Base-by-base conservation (phyloP, 148 eudicot species). In the Euryodendron excelsum region DNA sequence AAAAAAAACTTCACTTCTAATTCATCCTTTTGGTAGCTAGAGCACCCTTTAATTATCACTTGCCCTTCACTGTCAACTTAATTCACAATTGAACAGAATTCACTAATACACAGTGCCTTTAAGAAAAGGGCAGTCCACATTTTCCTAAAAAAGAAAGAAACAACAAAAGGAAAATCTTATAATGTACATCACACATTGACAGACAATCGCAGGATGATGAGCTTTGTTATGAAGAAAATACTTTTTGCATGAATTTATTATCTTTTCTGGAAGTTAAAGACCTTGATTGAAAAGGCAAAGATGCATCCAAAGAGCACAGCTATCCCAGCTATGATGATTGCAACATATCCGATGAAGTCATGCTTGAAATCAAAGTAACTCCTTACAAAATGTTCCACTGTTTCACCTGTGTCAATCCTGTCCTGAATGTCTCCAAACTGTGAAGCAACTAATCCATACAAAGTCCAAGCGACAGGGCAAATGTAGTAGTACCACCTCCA, bases 401-500 rank as follows among this genome's bases (percentile, higher is more conserved):
- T 73, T 72, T 84, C 81, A 11, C 81, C 79, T 0, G 84, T 80
- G 13, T 63, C 74, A 27, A 90, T 85, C 52, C 1, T 33, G 41
- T 78, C 78, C 1, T 79, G 27, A 28, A 82, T 64, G 55, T 89
- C 90, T 31, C 85, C 94, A 52, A 77, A 90, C 63, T 90, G 94
- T 47, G 94, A 90, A 45, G 75, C 88, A n/a, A 90, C 80, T 60
- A 92, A 48, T 9, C 97, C 94, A 23, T 92, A 86, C 50, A 92
- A 52, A 37, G 91, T 89, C 94, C 94, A 92, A 0, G 91, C 77
- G 23, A 91, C 75, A 0, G 97, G 97, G 48, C 88, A 84, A 2
- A 81, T 69, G 89, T 90, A 88, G 74, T 80, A 85, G 71, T 88
- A 90, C 93, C 93, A 88, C 82, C 90, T 85, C 91, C 93, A 90